Evolutionary conservation across 2,329 filamentous ascomycete species (phyloP).

Genomic region (Didymellaceae sp.): DNA sequence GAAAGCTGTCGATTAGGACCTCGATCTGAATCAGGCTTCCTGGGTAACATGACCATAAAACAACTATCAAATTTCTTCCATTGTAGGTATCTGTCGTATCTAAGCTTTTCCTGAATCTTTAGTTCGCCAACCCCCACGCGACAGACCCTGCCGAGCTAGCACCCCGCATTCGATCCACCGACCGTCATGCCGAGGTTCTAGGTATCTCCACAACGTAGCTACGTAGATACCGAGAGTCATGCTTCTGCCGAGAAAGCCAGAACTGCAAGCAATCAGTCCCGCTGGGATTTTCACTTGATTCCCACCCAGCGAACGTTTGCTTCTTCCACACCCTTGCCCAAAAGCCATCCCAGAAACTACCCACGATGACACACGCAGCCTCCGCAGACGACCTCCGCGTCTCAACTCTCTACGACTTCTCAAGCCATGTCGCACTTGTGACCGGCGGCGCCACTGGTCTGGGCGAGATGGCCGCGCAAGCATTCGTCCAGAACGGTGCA

Average conservation of each 20-base stretch:
- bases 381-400: slow-evolving; percentile 43
- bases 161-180: slow-evolving; percentile 14
- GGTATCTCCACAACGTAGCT: slow-evolving; percentile 6
- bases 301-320: background rate
- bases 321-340: background rate
- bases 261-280: background rate
- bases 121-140: too few species aligned
- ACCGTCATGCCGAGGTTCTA: slow-evolving; percentile 15
- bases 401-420: slow-evolving; percentile 45
- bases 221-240: slow-evolving; percentile 11
- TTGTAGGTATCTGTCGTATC: too few species aligned
- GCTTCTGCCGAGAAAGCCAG: background rate
- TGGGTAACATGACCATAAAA: too few species aligned
- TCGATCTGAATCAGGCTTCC: too few species aligned
- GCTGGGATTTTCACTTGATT: background rate
- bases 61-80: too few species aligned
- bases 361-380: slow-evolving; percentile 39
- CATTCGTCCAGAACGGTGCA: slow-evolving; percentile 60
- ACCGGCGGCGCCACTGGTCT: slow-evolving; percentile 60
- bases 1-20: too few species aligned
- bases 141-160: slow-evolving; percentile 8
- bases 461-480: slow-evolving; percentile 63
- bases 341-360: background rate
- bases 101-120: too few species aligned
- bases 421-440: slow-evolving; percentile 54